A percentile compares a stretch with the other conserved stretches of the same genome.
Evolutionary conservation across 116 monocot genomes (phyloP).

Genomic region (Trichopus zeylanicus): DNA sequence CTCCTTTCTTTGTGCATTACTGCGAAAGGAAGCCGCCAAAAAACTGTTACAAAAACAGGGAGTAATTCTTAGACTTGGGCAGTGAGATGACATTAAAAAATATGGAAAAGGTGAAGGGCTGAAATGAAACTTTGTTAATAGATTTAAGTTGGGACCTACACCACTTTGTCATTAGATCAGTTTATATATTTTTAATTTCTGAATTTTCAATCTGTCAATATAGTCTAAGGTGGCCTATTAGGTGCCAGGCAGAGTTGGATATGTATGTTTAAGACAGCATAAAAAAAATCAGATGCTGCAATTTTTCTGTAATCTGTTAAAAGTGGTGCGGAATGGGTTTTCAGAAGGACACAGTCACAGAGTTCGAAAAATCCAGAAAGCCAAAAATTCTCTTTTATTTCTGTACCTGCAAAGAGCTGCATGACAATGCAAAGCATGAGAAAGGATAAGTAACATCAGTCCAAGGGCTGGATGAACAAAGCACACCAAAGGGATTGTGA

Average conservation of each 20-base stretch:
- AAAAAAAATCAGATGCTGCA: not conserved
- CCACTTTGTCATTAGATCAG: too few relatives aligned
- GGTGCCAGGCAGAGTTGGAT: too few relatives aligned
- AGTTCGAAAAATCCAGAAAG: not conserved
- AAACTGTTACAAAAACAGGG: constrained; percentile 69
- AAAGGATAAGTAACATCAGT: constrained; percentile 60
- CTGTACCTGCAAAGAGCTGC: constrained; percentile 73
- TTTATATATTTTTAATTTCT: too few relatives aligned
- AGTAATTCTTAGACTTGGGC: constrained; percentile 21
- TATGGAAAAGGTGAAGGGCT: not conserved
- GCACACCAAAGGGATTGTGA: constrained; percentile 59
- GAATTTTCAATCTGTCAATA: too few relatives aligned
- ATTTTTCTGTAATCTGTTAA: not conserved
- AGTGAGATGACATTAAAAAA: not conserved
- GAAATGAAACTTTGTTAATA: not conserved
- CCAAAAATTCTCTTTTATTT: not conserved
- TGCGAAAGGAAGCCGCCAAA: constrained; percentile 91
- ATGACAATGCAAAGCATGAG: constrained; percentile 71
- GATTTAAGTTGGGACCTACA: too few relatives aligned
- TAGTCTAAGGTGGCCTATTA: too few relatives aligned
- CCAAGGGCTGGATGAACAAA: constrained; percentile 95
- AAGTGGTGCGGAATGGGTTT: too few relatives aligned
- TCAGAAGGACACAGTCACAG: too few relatives aligned
- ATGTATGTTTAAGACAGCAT: not conserved
- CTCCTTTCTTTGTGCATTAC: constrained; percentile 62